A percentile compares a stretch with the other conserved stretches of the same genome.
These are phyloP conservation scores for Saksenaea vasiformis DNA, from an alignment of 371 early-diverging fungal species.

Conservation along the genomic window DNA sequence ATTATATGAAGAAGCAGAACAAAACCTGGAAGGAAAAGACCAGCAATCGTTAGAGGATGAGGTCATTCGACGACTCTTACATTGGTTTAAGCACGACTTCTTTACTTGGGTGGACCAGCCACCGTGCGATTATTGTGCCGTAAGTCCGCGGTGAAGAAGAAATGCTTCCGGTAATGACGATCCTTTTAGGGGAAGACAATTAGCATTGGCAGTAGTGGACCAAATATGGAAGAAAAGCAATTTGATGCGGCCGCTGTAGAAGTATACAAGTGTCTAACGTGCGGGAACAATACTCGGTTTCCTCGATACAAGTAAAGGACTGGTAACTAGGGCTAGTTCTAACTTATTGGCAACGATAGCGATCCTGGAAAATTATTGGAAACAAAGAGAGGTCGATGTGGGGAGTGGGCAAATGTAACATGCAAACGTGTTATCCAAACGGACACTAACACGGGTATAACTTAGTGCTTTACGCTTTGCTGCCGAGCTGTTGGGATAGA, in stretches of 20 bases:
- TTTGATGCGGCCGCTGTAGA: slow-evolving; percentile 66
- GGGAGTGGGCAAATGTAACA: slow-evolving; percentile 80
- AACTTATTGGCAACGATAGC: slow-evolving; percentile 21
- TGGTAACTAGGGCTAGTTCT: neutral
- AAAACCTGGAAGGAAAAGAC: slow-evolving; percentile 5
- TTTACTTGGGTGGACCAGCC: slow-evolving; percentile 72
- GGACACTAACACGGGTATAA: neutral
- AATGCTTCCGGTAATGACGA: neutral
- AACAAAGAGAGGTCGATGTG: slow-evolving; percentile 72
- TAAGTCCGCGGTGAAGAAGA: slow-evolving; percentile 13
- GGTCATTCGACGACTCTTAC: slow-evolving; percentile 43
- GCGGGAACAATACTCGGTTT: slow-evolving; percentile 58
- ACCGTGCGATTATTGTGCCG: slow-evolving; percentile 57
- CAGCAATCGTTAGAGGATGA: slow-evolving; percentile 31
- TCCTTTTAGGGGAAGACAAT: slow-evolving; percentile 30
- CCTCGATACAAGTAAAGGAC: slow-evolving; percentile 64
- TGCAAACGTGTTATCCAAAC: neutral
- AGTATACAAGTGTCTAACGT: slow-evolving; percentile 52
- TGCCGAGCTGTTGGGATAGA: slow-evolving; percentile 68
- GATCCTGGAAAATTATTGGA: slow-evolving; percentile 58
- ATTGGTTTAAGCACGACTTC: slow-evolving; percentile 66
- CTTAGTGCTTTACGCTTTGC: slow-evolving; percentile 66
- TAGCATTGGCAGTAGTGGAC: slow-evolving; percentile 29
- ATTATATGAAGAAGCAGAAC: slow-evolving; percentile 47
- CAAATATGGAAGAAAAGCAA: slow-evolving; percentile 50